Evolutionary conservation across 805 yeast species (phyloP), one percentile per base, ranked within the genome.

Genomic region (Cyberlindnera mycetangii): DNA sequence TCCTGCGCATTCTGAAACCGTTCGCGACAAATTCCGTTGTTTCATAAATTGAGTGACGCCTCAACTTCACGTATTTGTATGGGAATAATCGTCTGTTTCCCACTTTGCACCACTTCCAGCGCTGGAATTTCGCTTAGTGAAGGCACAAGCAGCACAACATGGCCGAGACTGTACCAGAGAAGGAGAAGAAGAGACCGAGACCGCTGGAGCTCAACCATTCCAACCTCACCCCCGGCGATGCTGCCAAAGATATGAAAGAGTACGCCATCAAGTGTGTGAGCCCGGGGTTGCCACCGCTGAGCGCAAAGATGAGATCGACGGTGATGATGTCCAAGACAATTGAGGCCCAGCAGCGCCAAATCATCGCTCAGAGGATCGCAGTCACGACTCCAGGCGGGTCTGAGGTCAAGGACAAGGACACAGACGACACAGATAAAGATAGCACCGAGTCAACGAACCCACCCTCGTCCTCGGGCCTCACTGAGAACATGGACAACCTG

Each of bases 261-360:
- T 50, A 37, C 19, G 64, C 62, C 10, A 32, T 59, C 42, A 48
- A 56, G 37, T 58, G 61, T 40, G 52, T 55, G n/a, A 58, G 62
- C 17, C 64, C 64, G 7, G 62, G 62, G 0, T 44, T 58, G 16
- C 61, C 63, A 6, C 58, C 63, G 0, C 42, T 60, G 4, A 54
- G 56, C 35, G 55, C 60, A 2, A 53, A 55, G 41, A 59, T 60
- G 62, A 51, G 57, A 37, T 44, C 58, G 18, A 58, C 64, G 0
- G 50, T 60, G 17, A 20, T 54, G 21, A 53, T 55, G 7, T 58
- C 62, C 22, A 54, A 51, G 43, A 22, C 51, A 9, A 60, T 60
- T 6, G 61, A 57, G 35, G 57, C 54, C 7, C 60, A 59, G 21
- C 63, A 60, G 36, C 58, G 60, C 19, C 61, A 56, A 5, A 48